These are phyloP conservation scores for Skeletonema marinoi DNA, from an alignment of 108 stramenopile species.

Conservation along the genomic window DNA sequence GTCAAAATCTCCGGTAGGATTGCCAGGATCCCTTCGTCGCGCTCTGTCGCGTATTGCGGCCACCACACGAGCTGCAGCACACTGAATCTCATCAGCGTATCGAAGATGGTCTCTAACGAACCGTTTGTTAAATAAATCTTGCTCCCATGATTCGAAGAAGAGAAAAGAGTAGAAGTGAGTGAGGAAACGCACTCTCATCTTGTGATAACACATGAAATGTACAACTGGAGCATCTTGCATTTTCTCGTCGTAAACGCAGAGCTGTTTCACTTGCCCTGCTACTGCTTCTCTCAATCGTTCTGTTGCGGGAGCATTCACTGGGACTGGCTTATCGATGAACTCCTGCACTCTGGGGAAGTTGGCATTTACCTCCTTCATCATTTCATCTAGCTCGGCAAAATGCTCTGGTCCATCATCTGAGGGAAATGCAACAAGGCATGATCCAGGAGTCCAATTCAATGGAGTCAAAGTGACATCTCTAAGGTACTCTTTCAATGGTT, in stretches of 20 bases:
- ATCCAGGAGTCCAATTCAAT: constrained; percentile 66
- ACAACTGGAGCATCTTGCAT: constrained; percentile 69
- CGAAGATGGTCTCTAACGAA: constrained; percentile 86
- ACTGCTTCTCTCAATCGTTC: constrained; percentile 70
- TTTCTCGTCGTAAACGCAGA: constrained; percentile 74
- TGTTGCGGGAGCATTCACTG: constrained; percentile 56
- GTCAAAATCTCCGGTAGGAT: constrained; percentile 56
- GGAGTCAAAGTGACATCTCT: constrained; percentile 51
- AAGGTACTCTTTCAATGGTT: constrained; percentile 56
- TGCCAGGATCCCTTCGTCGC: constrained; percentile 26
- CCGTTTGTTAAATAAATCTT: constrained; percentile 84
- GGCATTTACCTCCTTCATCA: constrained; percentile 42
- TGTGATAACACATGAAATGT: constrained; percentile 70
- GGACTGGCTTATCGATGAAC: constrained; percentile 52
- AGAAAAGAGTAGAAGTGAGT: constrained; percentile 87
- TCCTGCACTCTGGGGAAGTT: constrained; percentile 22
- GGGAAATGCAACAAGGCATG: constrained; percentile 85
- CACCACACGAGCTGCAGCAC: constrained; percentile 87
- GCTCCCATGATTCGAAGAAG: constrained; percentile 77
- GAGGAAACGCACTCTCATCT: constrained; percentile 60
- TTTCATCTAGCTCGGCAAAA: constrained; percentile 52
- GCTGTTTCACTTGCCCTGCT: constrained; percentile 46
- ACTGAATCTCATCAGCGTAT: constrained; percentile 90
- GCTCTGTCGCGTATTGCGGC: constrained; percentile 64
- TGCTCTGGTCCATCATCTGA: constrained; percentile 55